Base-by-base conservation (phyloP, 306 rosid species). In the Dicorynia guianensis region DNA sequence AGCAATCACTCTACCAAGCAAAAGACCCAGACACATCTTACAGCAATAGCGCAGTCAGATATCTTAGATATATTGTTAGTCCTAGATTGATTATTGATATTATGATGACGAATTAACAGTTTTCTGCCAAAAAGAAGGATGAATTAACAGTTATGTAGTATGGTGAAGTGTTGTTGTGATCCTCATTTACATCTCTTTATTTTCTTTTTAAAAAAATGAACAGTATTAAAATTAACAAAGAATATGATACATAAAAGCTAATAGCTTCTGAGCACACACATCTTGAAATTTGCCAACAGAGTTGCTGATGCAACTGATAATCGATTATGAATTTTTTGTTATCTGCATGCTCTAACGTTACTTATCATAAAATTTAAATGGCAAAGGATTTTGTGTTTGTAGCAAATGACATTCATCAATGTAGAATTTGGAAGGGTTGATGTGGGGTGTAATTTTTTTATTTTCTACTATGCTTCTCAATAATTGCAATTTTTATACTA, bases 61-160 rank as follows among this genome's bases (percentile, higher is more conserved):
- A 48, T 60, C 40, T 7, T 69, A 36, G 15, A 48, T 74, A 20
- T 19, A 62, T 74, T 74, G 69, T 38, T 52, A 35, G 35, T 62
- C 63, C 20, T 10, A 5, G 42, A 35, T 48, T 36, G 42, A 49
- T 63, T 39, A 61, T 35, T 47, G 50, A 60, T 34, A 61, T 14
- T 74, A 18, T 57, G 43, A 62, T 49, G 71, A 74, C 39, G 63
- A 49, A 49, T 62, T 62, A 47, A 48, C 67, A 44, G 15, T 66
- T 43, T 25, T 25, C 30, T 25, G 30, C 2, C 30, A 1, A 25
- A 25, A 25, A 25, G 2, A 25, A 25, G 30, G 71, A 74, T 50
- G 63, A 49, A 49, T 62, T 62, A 47, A 48, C 67, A 44, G 15
- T 66, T 43, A 44, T 76, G 55, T 13, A 15, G 40, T n/a, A 54